Percentiles rank a stretch among this genome's conserved stretches.
Conservation (phyloP, 768 basidiomycete species). For the Terana coerulea region DNA sequence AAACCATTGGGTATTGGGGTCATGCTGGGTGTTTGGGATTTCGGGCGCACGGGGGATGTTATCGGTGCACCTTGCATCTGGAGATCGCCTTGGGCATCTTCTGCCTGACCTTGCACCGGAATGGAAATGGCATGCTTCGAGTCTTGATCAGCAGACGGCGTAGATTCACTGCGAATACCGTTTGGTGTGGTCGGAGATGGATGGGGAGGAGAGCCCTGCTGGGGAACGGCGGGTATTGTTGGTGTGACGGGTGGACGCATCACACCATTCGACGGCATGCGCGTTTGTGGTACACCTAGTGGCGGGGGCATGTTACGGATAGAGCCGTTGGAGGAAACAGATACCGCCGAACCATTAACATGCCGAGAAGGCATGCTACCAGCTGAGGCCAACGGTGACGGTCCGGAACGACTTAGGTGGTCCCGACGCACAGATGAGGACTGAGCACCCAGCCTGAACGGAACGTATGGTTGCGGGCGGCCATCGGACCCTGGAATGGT, state of each 20-base stretch:
- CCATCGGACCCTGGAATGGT: conserved; percentile 43
- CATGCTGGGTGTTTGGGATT: conserved; percentile 41
- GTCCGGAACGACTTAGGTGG: not conserved
- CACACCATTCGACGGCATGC: conserved; percentile 56
- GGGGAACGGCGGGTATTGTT: conserved; percentile 28
- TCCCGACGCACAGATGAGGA: conserved; percentile 19
- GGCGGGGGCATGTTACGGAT: conserved; percentile 55
- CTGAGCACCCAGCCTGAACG: conserved; percentile 38
- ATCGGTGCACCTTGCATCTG: conserved; percentile 11
- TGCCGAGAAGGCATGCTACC: conserved; percentile 12
- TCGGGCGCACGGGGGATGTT: conserved; percentile 42
- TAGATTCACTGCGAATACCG: conserved; percentile 13
- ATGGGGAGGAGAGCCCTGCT: conserved; percentile 19
- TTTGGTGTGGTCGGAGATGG: conserved; percentile 12
- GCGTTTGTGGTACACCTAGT: conserved; percentile 49
- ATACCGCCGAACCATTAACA: conserved; percentile 49
- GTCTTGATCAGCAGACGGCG: conserved; percentile 20
- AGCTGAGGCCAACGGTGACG: conserved; percentile 5
- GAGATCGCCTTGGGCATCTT: conserved; percentile 16
- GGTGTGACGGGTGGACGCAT: conserved; percentile 46
- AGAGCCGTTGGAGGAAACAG: conserved; percentile 38
- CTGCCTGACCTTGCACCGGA: conserved; percentile 19
- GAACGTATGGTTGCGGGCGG: conserved; percentile 44
- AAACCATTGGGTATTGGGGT: conserved; percentile 42
- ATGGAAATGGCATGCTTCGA: conserved; percentile 13